A percentile compares a stretch with the other conserved stretches of the same genome.
These are phyloP conservation scores for Glebionis coronaria DNA, from an alignment of 129 eudicot genomes.

Conservation along the genomic window DNA sequence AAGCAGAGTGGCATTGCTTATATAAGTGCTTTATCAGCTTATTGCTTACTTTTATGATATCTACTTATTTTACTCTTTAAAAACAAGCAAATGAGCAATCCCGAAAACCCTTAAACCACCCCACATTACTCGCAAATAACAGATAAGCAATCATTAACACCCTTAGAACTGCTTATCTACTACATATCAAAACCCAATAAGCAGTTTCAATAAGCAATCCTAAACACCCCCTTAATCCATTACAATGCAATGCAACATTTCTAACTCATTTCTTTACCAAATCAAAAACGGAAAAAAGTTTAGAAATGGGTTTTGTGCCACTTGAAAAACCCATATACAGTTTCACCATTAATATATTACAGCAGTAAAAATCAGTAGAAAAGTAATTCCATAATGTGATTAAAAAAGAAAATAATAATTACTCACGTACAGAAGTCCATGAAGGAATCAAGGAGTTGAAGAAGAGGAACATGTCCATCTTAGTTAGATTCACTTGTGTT, in stretches of 20 bases:
- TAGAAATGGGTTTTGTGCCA: background rate
- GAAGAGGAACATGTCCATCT: conserved; percentile 59
- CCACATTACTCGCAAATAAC: too few relatives aligned
- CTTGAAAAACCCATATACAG: background rate
- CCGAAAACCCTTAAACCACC: too few relatives aligned
- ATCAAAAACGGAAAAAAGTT: background rate
- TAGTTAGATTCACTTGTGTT: conserved; percentile 17
- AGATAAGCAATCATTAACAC: too few relatives aligned
- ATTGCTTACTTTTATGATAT: too few relatives aligned
- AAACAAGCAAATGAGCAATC: too few relatives aligned
- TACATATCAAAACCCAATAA: too few relatives aligned
- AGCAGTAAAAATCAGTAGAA: background rate
- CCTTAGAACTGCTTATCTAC: too few relatives aligned
- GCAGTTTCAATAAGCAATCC: too few relatives aligned
- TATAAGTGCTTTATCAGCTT: too few relatives aligned
- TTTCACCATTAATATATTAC: background rate
- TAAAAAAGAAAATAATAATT: background rate
- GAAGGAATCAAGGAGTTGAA: conserved; percentile 56
- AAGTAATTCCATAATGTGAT: background rate
- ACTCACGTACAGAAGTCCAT: conserved; percentile 57
- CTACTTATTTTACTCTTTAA: too few relatives aligned
- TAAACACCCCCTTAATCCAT: background rate
- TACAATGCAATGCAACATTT: conserved; percentile 7
- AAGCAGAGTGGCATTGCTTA: too few relatives aligned
- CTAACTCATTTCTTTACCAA: background rate